A percentile compares a stretch with the other conserved stretches of the same genome.
Conservation (phyloP, 2,329 filamentous ascomycete species). For the Alternaria ventricosa region DNA sequence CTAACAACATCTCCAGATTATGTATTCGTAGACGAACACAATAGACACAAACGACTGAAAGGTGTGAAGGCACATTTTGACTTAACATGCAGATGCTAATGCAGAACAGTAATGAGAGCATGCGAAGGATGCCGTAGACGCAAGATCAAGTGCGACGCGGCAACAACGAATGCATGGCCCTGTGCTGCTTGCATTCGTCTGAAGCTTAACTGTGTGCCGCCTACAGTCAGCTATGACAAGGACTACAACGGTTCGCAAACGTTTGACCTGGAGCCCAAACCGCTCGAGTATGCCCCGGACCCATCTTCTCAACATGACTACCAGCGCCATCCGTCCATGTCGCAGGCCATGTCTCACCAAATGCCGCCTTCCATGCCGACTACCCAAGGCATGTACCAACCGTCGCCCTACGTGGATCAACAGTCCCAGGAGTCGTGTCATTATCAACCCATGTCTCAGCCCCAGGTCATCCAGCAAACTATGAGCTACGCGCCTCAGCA, state of each 20-base stretch:
- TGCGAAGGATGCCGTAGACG: constrained; percentile 93
- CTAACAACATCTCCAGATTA: constrained; percentile 69
- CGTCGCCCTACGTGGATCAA: constrained; percentile 44
- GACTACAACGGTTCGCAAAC: constrained; percentile 53
- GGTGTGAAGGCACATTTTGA: constrained; percentile 59
- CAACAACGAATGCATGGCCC: constrained; percentile 96
- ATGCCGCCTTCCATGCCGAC: constrained; percentile 38
- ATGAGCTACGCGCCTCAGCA: constrained; percentile 44
- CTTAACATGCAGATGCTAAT: constrained; percentile 29
- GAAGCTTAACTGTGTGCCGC: constrained; percentile 91
- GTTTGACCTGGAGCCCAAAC: constrained; percentile 50
- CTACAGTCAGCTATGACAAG: constrained; percentile 78
- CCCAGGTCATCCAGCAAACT: constrained; percentile 41
- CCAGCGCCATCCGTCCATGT: constrained; percentile 41
- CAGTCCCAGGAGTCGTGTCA: constrained; percentile 45
- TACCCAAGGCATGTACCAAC: constrained; percentile 46
- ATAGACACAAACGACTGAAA: constrained; percentile 95
- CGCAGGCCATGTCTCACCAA: constrained; percentile 37
- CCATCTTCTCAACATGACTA: constrained; percentile 52
- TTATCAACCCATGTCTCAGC: constrained; percentile 45
- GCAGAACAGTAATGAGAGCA: constrained; percentile 82
- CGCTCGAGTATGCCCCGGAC: constrained; percentile 49
- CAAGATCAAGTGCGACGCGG: constrained; percentile 98
- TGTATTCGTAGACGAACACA: constrained; percentile 99
- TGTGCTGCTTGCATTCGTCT: constrained; percentile 91